phyloP scores from a whole-genome alignment of 768 basidiomycete genomes.

The Paxillus rubicundulus region DNA sequence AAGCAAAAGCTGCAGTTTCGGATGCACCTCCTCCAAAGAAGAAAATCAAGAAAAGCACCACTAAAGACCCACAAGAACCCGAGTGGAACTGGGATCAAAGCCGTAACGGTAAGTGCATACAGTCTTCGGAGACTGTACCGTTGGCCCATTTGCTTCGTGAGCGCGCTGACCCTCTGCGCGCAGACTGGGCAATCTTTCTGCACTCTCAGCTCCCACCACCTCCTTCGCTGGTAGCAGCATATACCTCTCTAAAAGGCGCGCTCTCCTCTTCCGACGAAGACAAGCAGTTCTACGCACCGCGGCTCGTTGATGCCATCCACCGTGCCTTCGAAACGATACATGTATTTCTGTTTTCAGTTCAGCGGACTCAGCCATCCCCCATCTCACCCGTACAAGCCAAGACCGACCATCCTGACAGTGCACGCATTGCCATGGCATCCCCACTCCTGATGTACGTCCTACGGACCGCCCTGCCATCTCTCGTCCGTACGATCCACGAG shows the following conservation, averaged over 20 bases:
- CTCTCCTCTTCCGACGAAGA: constrained; percentile 11
- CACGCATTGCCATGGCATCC: constrained; percentile 19
- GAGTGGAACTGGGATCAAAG: constrained; percentile 23
- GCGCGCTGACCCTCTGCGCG: not conserved
- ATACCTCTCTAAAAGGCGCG: constrained; percentile 20
- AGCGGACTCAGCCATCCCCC: not conserved
- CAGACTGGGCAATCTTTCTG: constrained; percentile 22
- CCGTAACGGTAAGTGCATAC: constrained; percentile 11
- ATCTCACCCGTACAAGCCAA: not conserved
- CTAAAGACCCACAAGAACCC: constrained; percentile 14
- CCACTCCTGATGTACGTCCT: constrained; percentile 25
- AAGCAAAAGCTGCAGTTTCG: constrained; percentile 6
- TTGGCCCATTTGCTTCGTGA: not conserved
- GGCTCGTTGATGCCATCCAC: constrained; percentile 19
- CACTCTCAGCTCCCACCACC: constrained; percentile 19
- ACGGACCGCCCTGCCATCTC: constrained; percentile 16
- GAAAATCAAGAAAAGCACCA: constrained; percentile 22
- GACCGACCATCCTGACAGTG: constrained; percentile 14
- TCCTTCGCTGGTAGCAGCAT: constrained; percentile 23
- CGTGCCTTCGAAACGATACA: constrained; percentile 17
- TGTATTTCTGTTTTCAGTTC: constrained; percentile 18
- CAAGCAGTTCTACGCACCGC: constrained; percentile 1
- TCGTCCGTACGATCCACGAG: constrained; percentile 11
- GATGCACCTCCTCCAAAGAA: constrained; percentile 26
- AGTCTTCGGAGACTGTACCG: not conserved